Percentiles rank a stretch among this genome's conserved stretches.
Conservation (phyloP, 495 filamentous ascomycete species). For the Podospora bellae-mahoneyi region DNA sequence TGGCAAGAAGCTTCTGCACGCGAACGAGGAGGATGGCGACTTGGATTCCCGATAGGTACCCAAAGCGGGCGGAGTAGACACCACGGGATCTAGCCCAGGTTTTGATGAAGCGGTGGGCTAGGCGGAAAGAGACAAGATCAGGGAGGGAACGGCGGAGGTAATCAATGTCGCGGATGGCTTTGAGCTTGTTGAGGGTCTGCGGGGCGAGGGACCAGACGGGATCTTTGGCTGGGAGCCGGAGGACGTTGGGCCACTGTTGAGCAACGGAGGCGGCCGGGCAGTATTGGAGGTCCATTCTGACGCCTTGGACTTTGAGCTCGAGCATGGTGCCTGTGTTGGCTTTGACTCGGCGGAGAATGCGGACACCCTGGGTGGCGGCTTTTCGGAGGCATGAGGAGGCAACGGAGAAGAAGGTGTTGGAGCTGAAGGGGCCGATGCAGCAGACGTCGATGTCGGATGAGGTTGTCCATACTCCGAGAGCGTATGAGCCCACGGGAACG, state of each 20-base stretch:
- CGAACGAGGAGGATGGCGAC: slow-evolving; percentile 54
- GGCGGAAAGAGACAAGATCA: slow-evolving; percentile 47
- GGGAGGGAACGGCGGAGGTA: slow-evolving; percentile 54
- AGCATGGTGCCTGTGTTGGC: slow-evolving; percentile 53
- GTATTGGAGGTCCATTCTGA: slow-evolving; percentile 59
- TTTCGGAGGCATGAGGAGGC: slow-evolving; percentile 49
- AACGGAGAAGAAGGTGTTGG: slow-evolving; percentile 53
- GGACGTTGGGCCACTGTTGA: slow-evolving; percentile 39
- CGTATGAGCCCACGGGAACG: slow-evolving; percentile 58
- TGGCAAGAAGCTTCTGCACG: slow-evolving; percentile 48
- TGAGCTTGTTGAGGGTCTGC: slow-evolving; percentile 50
- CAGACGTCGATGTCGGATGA: slow-evolving; percentile 58
- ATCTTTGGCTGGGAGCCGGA: slow-evolving; percentile 36
- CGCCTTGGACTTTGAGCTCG: slow-evolving; percentile 47
- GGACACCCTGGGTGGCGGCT: slow-evolving; percentile 39
- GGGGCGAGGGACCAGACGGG: slow-evolving; percentile 48
- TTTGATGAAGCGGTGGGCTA: slow-evolving; percentile 51
- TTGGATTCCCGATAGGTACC: slow-evolving; percentile 56
- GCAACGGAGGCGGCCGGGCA: slow-evolving; percentile 50
- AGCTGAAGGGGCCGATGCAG: slow-evolving; percentile 54
- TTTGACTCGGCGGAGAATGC: slow-evolving; percentile 50
- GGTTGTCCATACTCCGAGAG: slow-evolving; percentile 53
- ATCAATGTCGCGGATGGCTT: slow-evolving; percentile 52
- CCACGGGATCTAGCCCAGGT: slow-evolving; percentile 54
- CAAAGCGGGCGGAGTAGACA: slow-evolving; percentile 56